Evolutionary conservation across 495 filamentous ascomycete genomes (phyloP), one percentile per base, ranked within the genome.

Genomic region (Tuber brumale): DNA sequence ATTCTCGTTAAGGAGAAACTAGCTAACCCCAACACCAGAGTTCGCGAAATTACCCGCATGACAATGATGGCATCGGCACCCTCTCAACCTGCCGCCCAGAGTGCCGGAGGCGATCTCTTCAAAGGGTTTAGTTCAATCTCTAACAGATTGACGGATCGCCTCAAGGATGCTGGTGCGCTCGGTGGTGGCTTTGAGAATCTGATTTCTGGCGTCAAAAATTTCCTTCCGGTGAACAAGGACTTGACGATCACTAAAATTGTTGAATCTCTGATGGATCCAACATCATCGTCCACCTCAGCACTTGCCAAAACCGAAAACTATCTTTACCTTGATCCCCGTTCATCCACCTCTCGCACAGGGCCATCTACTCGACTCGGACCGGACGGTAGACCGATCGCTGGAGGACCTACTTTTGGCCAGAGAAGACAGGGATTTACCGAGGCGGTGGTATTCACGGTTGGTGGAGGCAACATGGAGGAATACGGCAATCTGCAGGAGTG

Each of bases 401-500:
- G 91, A 76, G 89, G 90, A 14, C 95, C 95, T 3, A 96, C 90
- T 74, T 99, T 99, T 83, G 95, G 95, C 0, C 95, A 97, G 85
- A 86, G 95, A 61, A 87, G 95, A 75, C 96, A 98, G 80, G 94
- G 94, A 5, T 99, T 97, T 83, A 93, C 91, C 44, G 96, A 99
- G 81, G 95, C 95, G 12, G 91, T 98, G 74, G 96, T 98, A 42
- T 98, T 99, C 81, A 96, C 94, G 23, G 95, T 99, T 31, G 95
- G 95, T 18, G 95, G 95, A 73, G 95, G 96, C 39, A 97, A 94
- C 81, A 97, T 97, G 94, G 96, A 98, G 80, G 96, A 99, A 83
- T 99, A 99, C 84, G 94, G 94, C 21, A 99, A 99, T 83, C 84
- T 99, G 83, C 93, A 97, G 82, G 95, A 98, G 82, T 99, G 96